phyloP scores from a whole-genome alignment of 352 stramenopile species.

The Phytophthora cryptogea region DNA sequence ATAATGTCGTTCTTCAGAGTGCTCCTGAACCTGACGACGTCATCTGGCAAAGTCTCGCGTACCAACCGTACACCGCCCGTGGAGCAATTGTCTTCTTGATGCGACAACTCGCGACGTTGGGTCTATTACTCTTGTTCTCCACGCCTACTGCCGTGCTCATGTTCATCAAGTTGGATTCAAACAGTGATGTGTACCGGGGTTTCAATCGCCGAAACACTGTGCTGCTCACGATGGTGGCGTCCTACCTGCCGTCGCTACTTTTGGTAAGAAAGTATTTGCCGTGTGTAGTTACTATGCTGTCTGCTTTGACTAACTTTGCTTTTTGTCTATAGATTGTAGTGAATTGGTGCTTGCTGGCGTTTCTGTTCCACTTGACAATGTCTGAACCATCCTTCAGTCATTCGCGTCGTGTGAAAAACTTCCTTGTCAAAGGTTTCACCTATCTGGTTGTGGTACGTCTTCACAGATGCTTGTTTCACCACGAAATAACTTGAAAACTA shows the following conservation, averaged over 20 bases:
- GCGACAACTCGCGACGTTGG: conserved; percentile 56
- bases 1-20: conserved; percentile 59
- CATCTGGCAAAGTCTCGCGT: conserved; percentile 76
- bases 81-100: conserved; percentile 43
- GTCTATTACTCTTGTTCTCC: conserved; percentile 71
- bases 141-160: conserved; percentile 80
- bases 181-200: conserved; percentile 58
- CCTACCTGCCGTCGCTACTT: conserved; percentile 76
- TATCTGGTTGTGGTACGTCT: conserved; percentile 75
- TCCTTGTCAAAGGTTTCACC: conserved; percentile 76
- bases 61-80: conserved; percentile 52
- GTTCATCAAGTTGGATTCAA: conserved; percentile 81
- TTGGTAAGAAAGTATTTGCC: conserved; percentile 40
- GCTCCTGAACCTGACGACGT: conserved; percentile 80
- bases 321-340: conserved; percentile 55
- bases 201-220: conserved; percentile 51
- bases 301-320: not conserved
- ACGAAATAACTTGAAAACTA: not conserved
- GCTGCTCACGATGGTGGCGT: conserved; percentile 62
- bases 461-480: not conserved
- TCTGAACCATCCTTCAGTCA: conserved; percentile 70
- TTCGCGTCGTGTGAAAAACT: conserved; percentile 64
- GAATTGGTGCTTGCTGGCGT: conserved; percentile 76
- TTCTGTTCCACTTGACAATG: conserved; percentile 73
- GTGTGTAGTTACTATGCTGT: not conserved